Conservation (phyloP, 495 filamentous ascomycete species). For the Tetracladium setigerum region DNA sequence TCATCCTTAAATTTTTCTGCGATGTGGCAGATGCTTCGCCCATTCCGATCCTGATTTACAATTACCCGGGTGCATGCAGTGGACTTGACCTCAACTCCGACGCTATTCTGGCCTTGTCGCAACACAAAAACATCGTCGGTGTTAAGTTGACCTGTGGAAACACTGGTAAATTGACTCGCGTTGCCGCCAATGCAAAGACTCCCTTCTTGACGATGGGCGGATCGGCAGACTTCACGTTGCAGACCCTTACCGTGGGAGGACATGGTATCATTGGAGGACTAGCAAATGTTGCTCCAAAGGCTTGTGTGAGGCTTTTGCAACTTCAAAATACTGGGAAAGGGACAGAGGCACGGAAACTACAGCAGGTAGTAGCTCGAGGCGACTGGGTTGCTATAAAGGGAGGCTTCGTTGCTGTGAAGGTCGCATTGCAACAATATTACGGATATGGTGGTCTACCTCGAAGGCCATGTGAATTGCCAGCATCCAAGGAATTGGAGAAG, state of each 20-base stretch:
- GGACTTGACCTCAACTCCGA: constrained; percentile 25
- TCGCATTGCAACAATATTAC: constrained; percentile 69
- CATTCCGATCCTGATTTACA: constrained; percentile 23
- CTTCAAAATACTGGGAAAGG: constrained; percentile 26
- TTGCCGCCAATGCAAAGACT: constrained; percentile 53
- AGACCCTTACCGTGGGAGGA: constrained; percentile 16
- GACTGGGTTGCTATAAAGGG: constrained; percentile 81
- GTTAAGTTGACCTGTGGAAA: constrained; percentile 28
- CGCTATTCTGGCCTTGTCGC: constrained; percentile 27
- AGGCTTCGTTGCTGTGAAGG: constrained; percentile 75
- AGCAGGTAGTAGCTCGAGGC: constrained; percentile 57
- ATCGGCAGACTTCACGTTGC: constrained; percentile 20
- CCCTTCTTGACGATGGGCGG: constrained; percentile 39
- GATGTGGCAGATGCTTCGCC: constrained; percentile 18
- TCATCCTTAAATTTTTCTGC: constrained; percentile 11
- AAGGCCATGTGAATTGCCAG: constrained; percentile 44
- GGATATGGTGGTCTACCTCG: constrained; percentile 76
- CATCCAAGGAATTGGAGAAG: background rate
- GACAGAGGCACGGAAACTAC: constrained; percentile 27
- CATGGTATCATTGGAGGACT: constrained; percentile 22
- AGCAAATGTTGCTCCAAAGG: constrained; percentile 21
- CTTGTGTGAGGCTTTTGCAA: constrained; percentile 27
- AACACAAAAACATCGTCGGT: constrained; percentile 25
- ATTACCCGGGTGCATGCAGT: constrained; percentile 19
- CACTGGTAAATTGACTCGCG: constrained; percentile 21